Evolutionary conservation across 2,329 filamentous ascomycete genomes (phyloP), one percentile per base, ranked within the genome.

Genomic region (Cladosporium halotolerans): DNA sequence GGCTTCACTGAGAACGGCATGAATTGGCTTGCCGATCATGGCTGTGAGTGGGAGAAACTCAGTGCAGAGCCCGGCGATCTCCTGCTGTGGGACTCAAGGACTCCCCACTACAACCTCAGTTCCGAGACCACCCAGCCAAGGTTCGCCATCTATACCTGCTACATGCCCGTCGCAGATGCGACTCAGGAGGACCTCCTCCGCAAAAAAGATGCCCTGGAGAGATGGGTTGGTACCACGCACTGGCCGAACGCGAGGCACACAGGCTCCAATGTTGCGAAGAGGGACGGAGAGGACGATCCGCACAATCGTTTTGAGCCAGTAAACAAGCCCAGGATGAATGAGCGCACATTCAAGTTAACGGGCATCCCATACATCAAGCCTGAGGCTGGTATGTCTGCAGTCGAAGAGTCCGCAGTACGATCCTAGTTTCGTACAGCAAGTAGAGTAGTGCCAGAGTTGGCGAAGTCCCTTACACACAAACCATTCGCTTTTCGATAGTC

Each of bases 321-420:
- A 1, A 69, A 72, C 43, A 71, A 73, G 55, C 68, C 72, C 0
- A 53, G 64, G 18, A 57, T 77, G 32, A 63, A 63, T 53, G 73
- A 76, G 63, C 57, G 72, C 19, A 71, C 69, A 1, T 75, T 71
- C 59, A 74, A 70, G 58, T 58, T 78, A 49, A 78, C 74, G 2
- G 75, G 75, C 2, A 75, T 78, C 55, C 74, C 75, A 9, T 78
- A 77, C 54, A 72, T 70, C 50, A 57, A 61, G 41, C 57, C 55
- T 31, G 36, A 18, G 28, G 50, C 23, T 2, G 43, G 43, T 16
- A 7, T 47, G 14, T 32, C 23, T 6, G 50, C 50, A 3, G 44
- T 39, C 4, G 43, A 46, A 36, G 43, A 45, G 32, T 28, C 42
- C 9, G 42, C 42, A 9, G 23, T 23, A 11, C 36, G 36, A 28